These are phyloP conservation scores for Vitis rotundifolia DNA, from an alignment of 164 flowering plant species.

Conservation along the genomic window DNA sequence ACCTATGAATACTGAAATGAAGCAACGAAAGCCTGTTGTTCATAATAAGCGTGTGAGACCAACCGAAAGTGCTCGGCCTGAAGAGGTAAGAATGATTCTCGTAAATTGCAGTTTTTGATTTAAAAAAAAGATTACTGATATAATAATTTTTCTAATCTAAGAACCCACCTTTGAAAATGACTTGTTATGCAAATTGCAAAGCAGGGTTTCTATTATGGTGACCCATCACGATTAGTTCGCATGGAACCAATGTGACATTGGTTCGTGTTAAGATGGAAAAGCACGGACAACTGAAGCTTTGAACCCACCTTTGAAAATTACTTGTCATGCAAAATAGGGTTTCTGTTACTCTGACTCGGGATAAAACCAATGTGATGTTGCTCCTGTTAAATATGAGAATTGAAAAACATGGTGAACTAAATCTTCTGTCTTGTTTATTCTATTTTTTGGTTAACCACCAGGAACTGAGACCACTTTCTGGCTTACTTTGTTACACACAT, in stretches of 20 bases:
- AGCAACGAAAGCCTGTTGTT: conserved; percentile 54
- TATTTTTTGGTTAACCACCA: background rate
- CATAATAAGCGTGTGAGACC: conserved; percentile 44
- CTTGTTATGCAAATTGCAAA: no score
- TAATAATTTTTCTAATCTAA: background rate
- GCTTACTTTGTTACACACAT: background rate
- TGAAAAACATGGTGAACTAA: background rate
- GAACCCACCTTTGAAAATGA: no score
- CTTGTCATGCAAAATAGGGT: background rate
- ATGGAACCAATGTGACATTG: no score
- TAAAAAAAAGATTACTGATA: background rate
- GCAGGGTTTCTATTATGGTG: no score
- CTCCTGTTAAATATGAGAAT: background rate
- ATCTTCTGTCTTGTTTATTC: background rate
- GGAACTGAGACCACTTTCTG: background rate
- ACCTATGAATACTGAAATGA: conserved; percentile 74
- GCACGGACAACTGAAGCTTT: background rate
- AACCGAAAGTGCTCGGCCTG: conserved; percentile 54
- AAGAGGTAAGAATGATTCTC: conserved; percentile 63
- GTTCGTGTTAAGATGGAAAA: no score
- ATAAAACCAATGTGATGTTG: background rate
- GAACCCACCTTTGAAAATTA: background rate
- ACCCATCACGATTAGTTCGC: no score
- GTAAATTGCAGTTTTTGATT: background rate
- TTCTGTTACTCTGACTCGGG: background rate